These are phyloP conservation scores for Phialophora expanda DNA, from an alignment of 2,329 filamentous ascomycete species.

Conservation along the genomic window DNA sequence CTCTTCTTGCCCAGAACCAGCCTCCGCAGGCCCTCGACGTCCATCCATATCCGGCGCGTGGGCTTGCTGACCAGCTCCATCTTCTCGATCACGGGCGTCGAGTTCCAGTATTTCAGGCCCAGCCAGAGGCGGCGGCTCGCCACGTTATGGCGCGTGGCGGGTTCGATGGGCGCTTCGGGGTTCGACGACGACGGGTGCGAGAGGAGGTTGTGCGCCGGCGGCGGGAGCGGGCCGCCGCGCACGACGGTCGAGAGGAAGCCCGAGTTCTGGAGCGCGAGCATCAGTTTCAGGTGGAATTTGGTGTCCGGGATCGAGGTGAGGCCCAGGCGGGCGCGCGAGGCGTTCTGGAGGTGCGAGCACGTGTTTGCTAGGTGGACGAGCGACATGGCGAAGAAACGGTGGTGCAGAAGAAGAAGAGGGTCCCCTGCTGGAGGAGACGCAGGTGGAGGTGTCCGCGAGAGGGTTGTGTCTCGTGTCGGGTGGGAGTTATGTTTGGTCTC, in stretches of 20 bases:
- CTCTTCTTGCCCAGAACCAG: slow-evolving; percentile 72
- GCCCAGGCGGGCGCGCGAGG: slow-evolving; percentile 78
- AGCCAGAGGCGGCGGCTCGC: slow-evolving; percentile 80
- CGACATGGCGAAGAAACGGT: slow-evolving; percentile 60
- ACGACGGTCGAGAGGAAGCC: slow-evolving; percentile 83
- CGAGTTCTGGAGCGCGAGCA: slow-evolving; percentile 77
- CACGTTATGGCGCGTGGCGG: slow-evolving; percentile 72
- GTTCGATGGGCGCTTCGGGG: slow-evolving; percentile 50
- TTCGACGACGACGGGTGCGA: slow-evolving; percentile 54
- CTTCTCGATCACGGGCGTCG: slow-evolving; percentile 74
- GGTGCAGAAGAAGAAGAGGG: neutral
- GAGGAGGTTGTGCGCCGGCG: slow-evolving; percentile 58
- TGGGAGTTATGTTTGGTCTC: slow-evolving; percentile 1
- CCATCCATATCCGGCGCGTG: slow-evolving; percentile 71
- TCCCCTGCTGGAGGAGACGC: neutral
- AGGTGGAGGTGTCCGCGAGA: neutral
- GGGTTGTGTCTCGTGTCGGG: neutral
- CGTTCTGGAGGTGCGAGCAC: slow-evolving; percentile 91
- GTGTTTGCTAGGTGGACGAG: slow-evolving; percentile 77
- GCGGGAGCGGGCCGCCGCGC: slow-evolving; percentile 69
- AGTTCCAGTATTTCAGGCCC: slow-evolving; percentile 87
- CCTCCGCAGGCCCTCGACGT: slow-evolving; percentile 64
- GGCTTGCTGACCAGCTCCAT: slow-evolving; percentile 74
- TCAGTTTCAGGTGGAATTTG: slow-evolving; percentile 77
- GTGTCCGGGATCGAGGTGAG: slow-evolving; percentile 81